Base-by-base conservation (phyloP, 805 yeast species). In the Nakazawaea ambrosiae region DNA sequence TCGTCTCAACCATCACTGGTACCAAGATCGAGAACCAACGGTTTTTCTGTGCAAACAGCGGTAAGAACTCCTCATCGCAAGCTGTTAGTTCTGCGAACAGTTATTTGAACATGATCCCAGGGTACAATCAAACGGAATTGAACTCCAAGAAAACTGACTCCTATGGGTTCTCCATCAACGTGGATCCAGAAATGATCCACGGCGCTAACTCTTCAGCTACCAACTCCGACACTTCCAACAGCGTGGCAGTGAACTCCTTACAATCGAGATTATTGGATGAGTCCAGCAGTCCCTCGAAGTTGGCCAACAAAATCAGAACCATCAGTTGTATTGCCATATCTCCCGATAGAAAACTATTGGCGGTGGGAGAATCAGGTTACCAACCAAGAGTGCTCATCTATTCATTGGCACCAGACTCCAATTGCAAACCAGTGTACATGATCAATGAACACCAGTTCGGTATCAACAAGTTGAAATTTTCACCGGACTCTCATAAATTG, bases 351-450 rank as follows among this genome's bases (percentile, higher is more conserved):
- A 63, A 55, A 31, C 46, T 74, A 4, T 52, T 82, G 19, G 87
- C 87, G 0, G 73, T 80, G 12, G 90, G 90, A 2, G 90, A 82
- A 49, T 54, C 68, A 0, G 89, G 89, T 0, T 78, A 77, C 43
- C 75, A 69, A 45, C 90, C 90, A 1, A 60, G 88, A 15, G 65
- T 82, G 2, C 55, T 79, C 16, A 46, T 81, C 11, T 81, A 68
- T 48, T 76, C 84, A 2, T 55, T 78, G 12, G 78, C 79, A 0
- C 61, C 68, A 12, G 67, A 67, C 43, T 63, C 75, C 33, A 49
- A 61, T 10, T 49, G 57, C 4, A 54, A 50, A n/a, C 84, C 86
- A 1, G 53, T 78, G 5, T 70, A 73, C 7, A 60, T 69, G 12
- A 66, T 78, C 1, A 56, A 64, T 37, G 87, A 79, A 43, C 92